These are phyloP conservation scores for Noccaea caerulescens DNA, from an alignment of 345 rosid species.

Conservation along the genomic window DNA sequence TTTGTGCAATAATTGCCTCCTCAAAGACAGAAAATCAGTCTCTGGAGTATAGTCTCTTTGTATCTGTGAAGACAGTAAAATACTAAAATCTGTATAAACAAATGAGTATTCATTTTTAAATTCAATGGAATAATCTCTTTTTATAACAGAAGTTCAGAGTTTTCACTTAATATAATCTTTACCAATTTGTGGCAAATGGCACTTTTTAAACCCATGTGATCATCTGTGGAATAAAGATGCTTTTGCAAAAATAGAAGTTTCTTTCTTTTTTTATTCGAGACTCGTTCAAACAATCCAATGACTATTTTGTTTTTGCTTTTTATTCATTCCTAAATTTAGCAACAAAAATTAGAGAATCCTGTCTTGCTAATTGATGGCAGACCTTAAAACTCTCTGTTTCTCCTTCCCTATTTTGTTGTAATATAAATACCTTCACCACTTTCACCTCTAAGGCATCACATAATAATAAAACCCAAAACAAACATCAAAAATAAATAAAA, in stretches of 20 bases:
- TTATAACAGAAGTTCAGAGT: neutral
- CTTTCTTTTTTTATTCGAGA: neutral
- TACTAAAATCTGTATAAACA: slow-evolving; percentile 21
- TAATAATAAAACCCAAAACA: neutral
- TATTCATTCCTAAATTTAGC: slow-evolving; percentile 32
- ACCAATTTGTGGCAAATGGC: neutral
- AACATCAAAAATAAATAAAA: neutral
- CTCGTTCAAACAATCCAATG: slow-evolving; percentile 21
- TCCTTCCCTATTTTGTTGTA: slow-evolving; percentile 2
- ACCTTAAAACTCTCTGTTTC: slow-evolving; percentile 28
- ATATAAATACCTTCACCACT: slow-evolving; percentile 31
- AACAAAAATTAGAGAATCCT: slow-evolving; percentile 8
- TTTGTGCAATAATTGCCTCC: slow-evolving; percentile 37
- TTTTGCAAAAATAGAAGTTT: neutral
- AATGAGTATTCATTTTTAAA: slow-evolving; percentile 18
- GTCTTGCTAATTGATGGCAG: slow-evolving; percentile 27
- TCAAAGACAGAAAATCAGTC: slow-evolving; percentile 21
- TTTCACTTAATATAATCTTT: neutral
- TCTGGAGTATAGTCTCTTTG: slow-evolving; percentile 31
- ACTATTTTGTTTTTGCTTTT: slow-evolving; percentile 17
- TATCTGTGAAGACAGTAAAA: slow-evolving; percentile 38
- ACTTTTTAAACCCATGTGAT: slow-evolving; percentile 1
- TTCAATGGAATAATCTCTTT: slow-evolving; percentile 23
- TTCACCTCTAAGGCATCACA: slow-evolving; percentile 34
- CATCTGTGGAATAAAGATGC: slow-evolving; percentile 13